Evolutionary conservation across 129 eudicot genomes (phyloP), one percentile per base, ranked within the genome.

Genomic region (Apium graveolens): DNA sequence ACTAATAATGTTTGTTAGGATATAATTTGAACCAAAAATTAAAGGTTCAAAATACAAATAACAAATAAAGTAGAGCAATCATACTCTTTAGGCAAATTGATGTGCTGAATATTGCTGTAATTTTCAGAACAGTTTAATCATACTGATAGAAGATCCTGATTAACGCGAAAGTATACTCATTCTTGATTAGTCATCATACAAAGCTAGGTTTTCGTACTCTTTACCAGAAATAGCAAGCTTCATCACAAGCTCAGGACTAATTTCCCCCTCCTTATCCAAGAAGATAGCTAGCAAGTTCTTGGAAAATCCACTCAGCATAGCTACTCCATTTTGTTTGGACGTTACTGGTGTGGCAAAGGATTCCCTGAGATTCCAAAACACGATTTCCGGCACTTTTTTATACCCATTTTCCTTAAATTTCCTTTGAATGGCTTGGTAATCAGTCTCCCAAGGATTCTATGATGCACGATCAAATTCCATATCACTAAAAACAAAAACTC

Each of bases 401-500:
- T 29, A 63, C 12, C 70, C 70, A 0, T 29, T 63, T 2, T 63
- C 70, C 9, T 31, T 63, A 16, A 63, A 63, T 13, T 63, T 31
- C 20, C 70, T 31, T 0, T 63, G 38, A 63, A 63, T 63, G 18
- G 37, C 70, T 29, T 63, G 35, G 70, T 63, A 63, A 63, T 63
- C 70, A 29, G 70, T 63, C 70, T 63, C 70, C 70, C 70, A 55
- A 0, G 65, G 65, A 55, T 55, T 24, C 4, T 1, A 5, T 24
- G 65, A 55, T 55, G 65, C 65, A 24, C 24, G 1, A 55, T 55
- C 65, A 24, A 55, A 55, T 11, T 55, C 65, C 65, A 63, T 63
- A 63, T 63, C 70, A 63, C 70, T 63, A 14, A 63, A 63, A 63
- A 63, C 70, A 63, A 63, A 63, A 38, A 63, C 70, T 32, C 70